Base-by-base conservation (phyloP, 2,329 filamentous ascomycete species). In the Phialemoniopsis sp. region DNA sequence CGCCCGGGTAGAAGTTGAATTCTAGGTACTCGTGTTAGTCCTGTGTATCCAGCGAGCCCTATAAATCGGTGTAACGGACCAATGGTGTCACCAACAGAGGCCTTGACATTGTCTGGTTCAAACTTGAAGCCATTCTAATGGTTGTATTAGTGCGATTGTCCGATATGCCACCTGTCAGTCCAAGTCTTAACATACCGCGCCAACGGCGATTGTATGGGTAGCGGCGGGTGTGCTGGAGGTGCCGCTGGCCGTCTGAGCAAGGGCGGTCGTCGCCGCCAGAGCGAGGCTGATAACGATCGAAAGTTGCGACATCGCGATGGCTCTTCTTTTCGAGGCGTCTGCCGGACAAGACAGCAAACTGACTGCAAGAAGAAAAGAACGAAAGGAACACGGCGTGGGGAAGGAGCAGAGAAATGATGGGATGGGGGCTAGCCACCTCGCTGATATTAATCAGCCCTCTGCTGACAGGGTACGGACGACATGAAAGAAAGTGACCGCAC, bases 1-100 rank as follows among this genome's bases (percentile, higher is more conserved):
- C 80, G 16, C 66, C 66, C 2, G 80, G 78, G 47, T 77, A 82
- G 52, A 85, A 84, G 32, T 72, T 63, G 56, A 78, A 85, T 44
- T 74, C 68, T 66, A 38, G 10, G 16, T 15, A 7, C 8, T 4
- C 13, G 13, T 37, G 36, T 43, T 32, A 48, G 44, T 51, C 34
- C 41, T 17, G 17, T 34, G 16, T 17, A n/a, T 10, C 34, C 3
- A 8, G 16, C 16, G 31, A 10, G 31, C 30, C 32, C 13, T n/a
- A 33, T 12, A 38, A 35, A 31, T 8, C 13, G 14, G 13, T 28
- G 13, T 31, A n/a, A 51, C 58, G 42, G 48, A 71, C 68, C 55
- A 32, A 78, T 62, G 5, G 64, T 59, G 50, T 77, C 72, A 6
- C 74, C 73, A 19, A 71, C 54, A n/a, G 55, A 51, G 3, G 64